phyloP scores from a whole-genome alignment of 2,329 filamentous ascomycete genomes.

The Tympanopsis confertula region DNA sequence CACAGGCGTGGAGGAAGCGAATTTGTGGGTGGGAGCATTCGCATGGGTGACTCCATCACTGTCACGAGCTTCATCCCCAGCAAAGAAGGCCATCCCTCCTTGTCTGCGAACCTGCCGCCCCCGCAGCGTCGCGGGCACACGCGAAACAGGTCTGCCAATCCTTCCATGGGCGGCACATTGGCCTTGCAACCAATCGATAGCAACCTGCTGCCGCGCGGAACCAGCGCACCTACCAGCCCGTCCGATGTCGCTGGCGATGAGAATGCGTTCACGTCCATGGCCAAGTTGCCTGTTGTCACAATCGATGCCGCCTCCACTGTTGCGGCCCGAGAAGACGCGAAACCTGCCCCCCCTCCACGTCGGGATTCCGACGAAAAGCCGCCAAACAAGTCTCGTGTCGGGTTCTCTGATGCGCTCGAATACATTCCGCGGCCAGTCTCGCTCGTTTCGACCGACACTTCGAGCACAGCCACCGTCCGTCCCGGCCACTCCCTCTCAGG shows the following conservation, averaged over 20 bases:
- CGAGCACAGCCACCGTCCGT: slow-evolving; percentile 62
- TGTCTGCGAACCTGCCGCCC: slow-evolving; percentile 40
- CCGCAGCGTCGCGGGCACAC: slow-evolving; percentile 56
- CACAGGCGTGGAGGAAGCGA: slow-evolving; percentile 77
- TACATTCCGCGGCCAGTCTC: slow-evolving; percentile 76
- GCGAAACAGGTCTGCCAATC: slow-evolving; percentile 63
- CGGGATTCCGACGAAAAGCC: slow-evolving; percentile 5
- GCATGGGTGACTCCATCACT: slow-evolving; percentile 43
- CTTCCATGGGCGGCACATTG: not conserved
- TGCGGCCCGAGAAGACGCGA: slow-evolving; percentile 5
- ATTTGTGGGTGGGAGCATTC: slow-evolving; percentile 66
- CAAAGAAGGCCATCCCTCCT: slow-evolving; percentile 46
- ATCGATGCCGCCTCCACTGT: slow-evolving; percentile 1
- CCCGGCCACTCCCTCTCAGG: slow-evolving; percentile 64
- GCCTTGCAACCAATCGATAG: slow-evolving; percentile 59
- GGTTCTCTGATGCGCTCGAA: slow-evolving; percentile 74
- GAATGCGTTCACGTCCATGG: slow-evolving; percentile 10
- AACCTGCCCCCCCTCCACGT: slow-evolving; percentile 8
- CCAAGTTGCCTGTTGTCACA: slow-evolving; percentile 5
- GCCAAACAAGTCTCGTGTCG: slow-evolving; percentile 45
- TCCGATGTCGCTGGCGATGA: slow-evolving; percentile 27
- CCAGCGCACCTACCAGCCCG: slow-evolving; percentile 55
- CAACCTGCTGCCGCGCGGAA: slow-evolving; percentile 61
- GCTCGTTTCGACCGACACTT: slow-evolving; percentile 72
- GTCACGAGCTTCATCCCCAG: slow-evolving; percentile 60